A percentile compares a stretch with the other conserved stretches of the same genome.
Evolutionary conservation across 2,329 filamentous ascomycete species (phyloP).

Genomic region (Stachybotrys elegans): DNA sequence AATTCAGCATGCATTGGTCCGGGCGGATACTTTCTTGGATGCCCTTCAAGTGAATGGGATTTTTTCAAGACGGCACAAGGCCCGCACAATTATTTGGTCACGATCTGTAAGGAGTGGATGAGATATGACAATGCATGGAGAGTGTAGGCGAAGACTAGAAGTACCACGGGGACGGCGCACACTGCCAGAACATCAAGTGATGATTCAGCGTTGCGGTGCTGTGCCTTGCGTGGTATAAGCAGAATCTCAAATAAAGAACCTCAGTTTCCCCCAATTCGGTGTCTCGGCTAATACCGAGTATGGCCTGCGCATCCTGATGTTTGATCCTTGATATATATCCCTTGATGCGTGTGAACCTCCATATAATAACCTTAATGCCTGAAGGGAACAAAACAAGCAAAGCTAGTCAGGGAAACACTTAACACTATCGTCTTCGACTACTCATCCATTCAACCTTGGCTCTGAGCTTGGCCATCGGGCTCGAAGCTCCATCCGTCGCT

Average conservation of each 20-base stretch:
- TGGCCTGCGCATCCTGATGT: too few species aligned
- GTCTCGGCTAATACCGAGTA: too few species aligned
- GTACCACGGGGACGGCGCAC: slow-evolving; percentile 4
- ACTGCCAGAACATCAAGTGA: slow-evolving; percentile 27
- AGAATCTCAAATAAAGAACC: too few species aligned
- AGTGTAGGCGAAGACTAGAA: slow-evolving; percentile 20
- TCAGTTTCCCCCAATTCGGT: too few species aligned
- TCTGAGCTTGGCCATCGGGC: too few species aligned
- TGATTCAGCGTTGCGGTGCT: slow-evolving; percentile 16
- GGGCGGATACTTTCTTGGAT: slow-evolving; percentile 16
- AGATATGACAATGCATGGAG: slow-evolving; percentile 17
- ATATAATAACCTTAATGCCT: too few species aligned
- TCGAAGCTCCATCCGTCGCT: slow-evolving; percentile 7
- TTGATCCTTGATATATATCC: too few species aligned
- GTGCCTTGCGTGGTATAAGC: too few species aligned
- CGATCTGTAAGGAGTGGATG: slow-evolving; percentile 7
- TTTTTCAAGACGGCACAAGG: slow-evolving; percentile 2
- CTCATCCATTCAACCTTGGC: neutral
- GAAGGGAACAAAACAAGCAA: too few species aligned
- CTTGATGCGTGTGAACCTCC: too few species aligned
- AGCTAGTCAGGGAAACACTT: too few species aligned
- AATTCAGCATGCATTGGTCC: neutral
- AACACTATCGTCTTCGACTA: too few species aligned
- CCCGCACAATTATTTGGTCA: neutral
- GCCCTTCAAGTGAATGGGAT: slow-evolving; percentile 30